Evolutionary conservation across 768 basidiomycete species (phyloP).

Genomic region (Boletus rubroflammeus): DNA sequence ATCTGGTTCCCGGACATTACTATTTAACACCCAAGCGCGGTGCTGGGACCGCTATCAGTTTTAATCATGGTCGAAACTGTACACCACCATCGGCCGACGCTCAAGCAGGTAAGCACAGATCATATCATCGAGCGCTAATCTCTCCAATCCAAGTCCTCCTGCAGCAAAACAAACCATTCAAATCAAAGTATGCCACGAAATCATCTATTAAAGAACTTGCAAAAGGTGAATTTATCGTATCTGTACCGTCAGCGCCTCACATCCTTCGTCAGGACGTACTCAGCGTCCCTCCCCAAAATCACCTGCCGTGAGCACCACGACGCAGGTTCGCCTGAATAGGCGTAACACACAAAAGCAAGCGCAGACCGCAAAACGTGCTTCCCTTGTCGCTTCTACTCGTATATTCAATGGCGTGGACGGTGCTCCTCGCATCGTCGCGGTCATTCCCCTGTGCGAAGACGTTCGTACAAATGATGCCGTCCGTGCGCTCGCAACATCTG

Average conservation of each 20-base stretch:
- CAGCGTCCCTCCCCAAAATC: conserved; percentile 53
- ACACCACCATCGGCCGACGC: conserved; percentile 72
- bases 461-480: conserved; percentile 52
- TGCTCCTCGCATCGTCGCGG: conserved; percentile 80
- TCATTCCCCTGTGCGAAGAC: conserved; percentile 79
- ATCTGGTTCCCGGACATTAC: background rate
- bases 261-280: conserved; percentile 49
- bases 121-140: background rate
- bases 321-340: conserved; percentile 75
- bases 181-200: conserved; percentile 88
- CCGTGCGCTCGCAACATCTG: conserved; percentile 52
- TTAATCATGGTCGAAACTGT: conserved; percentile 36
- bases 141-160: background rate
- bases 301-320: conserved; percentile 44
- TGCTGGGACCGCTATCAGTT: background rate
- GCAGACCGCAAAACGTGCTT: conserved; percentile 66
- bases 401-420: conserved; percentile 76
- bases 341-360: conserved; percentile 83
- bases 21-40: background rate
- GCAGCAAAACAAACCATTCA: conserved; percentile 89
- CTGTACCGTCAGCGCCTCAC: background rate
- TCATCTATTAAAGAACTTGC: conserved; percentile 77
- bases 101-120: conserved; percentile 66
- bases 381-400: conserved; percentile 66
- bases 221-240: conserved; percentile 55